Base-by-base conservation (phyloP, 139 green algal genomes). In the Chlorella sp. region DNA sequence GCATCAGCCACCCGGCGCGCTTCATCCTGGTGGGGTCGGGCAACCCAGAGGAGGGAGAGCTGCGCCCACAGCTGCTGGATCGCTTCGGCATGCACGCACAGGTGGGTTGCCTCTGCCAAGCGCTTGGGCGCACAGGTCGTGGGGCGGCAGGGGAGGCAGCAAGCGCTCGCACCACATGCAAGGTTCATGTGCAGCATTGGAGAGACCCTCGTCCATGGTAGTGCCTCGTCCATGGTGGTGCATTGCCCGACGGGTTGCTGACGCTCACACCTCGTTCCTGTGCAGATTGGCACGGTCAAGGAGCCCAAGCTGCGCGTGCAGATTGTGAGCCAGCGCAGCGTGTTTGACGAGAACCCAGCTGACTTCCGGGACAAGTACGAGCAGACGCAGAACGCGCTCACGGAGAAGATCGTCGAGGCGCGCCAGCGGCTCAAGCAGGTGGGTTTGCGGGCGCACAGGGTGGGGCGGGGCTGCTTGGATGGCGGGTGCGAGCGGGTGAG, bases 11-110 rank as follows among this genome's bases (percentile, higher is more conserved):
- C 82, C 89, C 89, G 24, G 87, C 89, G 0, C 83, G 85, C 62
- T 94, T 92, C 84, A 91, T 94, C 76, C 78, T 94, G 67, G 83
- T 94, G 29, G 89, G 89, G 23, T 87, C 76, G 77, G 82, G 83
- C 36, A 88, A 88, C 75, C 81, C 81, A 17, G 78, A 89, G 83
- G 93, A 98, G 84, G 93, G 93, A 26, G 93, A 97, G 87, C 72
- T 98, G 79, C 85, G 93, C 30, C 93, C 93, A 27, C 93, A 98
- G 87, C 89, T 98, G 80, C 86, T 98, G 70, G 93, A 97, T 74
- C 88, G 93, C 64, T 98, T 97, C 72, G 93, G 93, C 77, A 88
- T 88, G 83, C 83, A 88, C 63, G 79, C 83, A 31, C 77, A 72
- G 67, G 67, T 72, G 36, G 30, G 23, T n/a, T n/a, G n/a, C n/a